A percentile compares a stretch with the other conserved stretches of the same genome.
phyloP scores from a whole-genome alignment of 192 early-diverging fungal genomes.

The Backusella sp. region DNA sequence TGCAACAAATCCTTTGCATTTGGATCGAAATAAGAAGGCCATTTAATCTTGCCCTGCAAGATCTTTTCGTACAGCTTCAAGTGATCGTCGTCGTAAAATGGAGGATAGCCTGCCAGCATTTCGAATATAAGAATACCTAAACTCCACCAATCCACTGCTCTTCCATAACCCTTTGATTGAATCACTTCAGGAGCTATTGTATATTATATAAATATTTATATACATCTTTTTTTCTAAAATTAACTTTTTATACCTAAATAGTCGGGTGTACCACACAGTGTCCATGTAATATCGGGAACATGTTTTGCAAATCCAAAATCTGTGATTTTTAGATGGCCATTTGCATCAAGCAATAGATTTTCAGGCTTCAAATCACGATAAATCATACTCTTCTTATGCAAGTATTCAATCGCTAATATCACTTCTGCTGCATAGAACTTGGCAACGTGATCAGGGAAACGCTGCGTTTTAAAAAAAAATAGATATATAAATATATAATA shows the following conservation, averaged over 20 bases:
- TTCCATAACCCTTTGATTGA: conserved; percentile 87
- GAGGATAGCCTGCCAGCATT: conserved; percentile 93
- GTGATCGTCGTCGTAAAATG: conserved; percentile 94
- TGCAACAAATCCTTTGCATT: conserved; percentile 84
- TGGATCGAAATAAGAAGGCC: conserved; percentile 85
- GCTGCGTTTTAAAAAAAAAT: conserved; percentile 28
- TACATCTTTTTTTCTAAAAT: not conserved
- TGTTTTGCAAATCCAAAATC: conserved; percentile 86
- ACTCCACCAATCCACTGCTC: conserved; percentile 94
- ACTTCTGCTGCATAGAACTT: conserved; percentile 77
- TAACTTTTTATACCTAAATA: conserved; percentile 42
- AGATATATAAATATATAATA: conserved; percentile 19
- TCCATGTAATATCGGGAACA: conserved; percentile 79
- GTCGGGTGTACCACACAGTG: conserved; percentile 80
- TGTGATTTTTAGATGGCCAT: conserved; percentile 80
- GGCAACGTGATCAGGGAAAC: conserved; percentile 68
- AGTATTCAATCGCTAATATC: conserved; percentile 69
- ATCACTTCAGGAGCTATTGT: conserved; percentile 84
- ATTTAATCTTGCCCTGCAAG: conserved; percentile 75
- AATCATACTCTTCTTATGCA: conserved; percentile 69
- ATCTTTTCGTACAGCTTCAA: conserved; percentile 92
- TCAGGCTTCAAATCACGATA: conserved; percentile 84
- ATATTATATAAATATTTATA: not conserved
- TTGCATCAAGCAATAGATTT: conserved; percentile 72
- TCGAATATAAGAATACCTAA: conserved; percentile 90